Percentiles rank a stretch among this genome's conserved stretches.
phyloP scores from a whole-genome alignment of 306 rosid genomes.

The Psophocarpus tetragonolobus region DNA sequence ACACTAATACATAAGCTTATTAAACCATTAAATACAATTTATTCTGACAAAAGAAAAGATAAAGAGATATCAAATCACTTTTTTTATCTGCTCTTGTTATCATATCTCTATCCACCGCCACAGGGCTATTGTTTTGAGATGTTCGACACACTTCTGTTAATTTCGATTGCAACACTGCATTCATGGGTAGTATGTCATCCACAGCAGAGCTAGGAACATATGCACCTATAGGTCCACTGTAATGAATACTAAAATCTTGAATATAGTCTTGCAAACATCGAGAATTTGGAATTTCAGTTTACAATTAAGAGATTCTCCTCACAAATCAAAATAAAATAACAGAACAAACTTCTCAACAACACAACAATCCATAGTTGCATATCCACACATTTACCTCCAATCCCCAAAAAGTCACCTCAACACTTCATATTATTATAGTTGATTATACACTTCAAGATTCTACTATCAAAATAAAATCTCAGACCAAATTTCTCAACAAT shows the following conservation, averaged over 20 bases:
- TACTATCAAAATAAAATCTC: too few species aligned
- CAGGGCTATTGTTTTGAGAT: constrained; percentile 34
- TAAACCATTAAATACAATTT: constrained; percentile 4
- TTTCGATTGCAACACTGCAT: constrained; percentile 25
- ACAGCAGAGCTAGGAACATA: constrained; percentile 15
- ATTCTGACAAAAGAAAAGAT: constrained; percentile 1
- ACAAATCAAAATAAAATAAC: neutral
- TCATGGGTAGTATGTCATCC: neutral
- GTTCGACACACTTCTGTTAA: constrained; percentile 30
- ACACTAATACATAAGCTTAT: neutral
- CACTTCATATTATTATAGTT: too few species aligned
- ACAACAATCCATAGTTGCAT: neutral
- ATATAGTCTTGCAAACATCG: neutral
- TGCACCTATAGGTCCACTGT: constrained; percentile 41
- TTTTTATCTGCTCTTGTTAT: constrained; percentile 33
- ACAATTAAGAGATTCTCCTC: neutral
- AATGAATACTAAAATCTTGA: neutral
- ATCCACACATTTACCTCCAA: neutral
- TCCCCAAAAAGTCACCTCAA: neutral
- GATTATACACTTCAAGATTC: too few species aligned
- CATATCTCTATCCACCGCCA: constrained; percentile 8
- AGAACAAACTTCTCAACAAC: neutral
- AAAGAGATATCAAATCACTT: constrained; percentile 21
- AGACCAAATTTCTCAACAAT: too few species aligned
- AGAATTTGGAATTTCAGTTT: too few species aligned